Conservation (phyloP, 208 protist genomes). For the Herpetomonas samuelpessoai region DNA sequence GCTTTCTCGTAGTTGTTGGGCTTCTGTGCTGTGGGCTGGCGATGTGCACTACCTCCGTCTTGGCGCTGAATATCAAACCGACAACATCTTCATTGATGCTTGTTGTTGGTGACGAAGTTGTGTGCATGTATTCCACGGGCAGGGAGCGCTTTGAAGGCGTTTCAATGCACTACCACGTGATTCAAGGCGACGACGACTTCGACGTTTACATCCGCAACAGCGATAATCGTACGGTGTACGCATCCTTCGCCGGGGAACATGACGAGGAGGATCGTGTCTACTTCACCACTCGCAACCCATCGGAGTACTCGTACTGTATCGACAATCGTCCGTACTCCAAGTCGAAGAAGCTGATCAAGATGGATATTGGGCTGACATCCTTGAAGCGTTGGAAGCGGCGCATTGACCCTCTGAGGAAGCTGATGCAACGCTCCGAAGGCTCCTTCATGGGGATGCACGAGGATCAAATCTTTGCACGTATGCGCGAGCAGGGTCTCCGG, state of each 20-base stretch:
- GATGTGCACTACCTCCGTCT: too few relatives aligned
- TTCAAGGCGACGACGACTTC: conserved; percentile 68
- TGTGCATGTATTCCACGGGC: conserved; percentile 67
- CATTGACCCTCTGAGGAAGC: conserved; percentile 68
- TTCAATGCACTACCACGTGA: conserved; percentile 66
- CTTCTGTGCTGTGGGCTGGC: too few relatives aligned
- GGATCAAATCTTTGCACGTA: conserved; percentile 74
- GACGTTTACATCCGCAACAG: conserved; percentile 66
- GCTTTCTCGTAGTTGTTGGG: too few relatives aligned
- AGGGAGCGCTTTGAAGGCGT: conserved; percentile 63
- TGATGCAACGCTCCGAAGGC: conserved; percentile 66
- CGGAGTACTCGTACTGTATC: conserved; percentile 80
- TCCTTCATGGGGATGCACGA: conserved; percentile 70
- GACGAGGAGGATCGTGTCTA: conserved; percentile 65
- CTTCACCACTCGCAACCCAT: conserved; percentile 56
- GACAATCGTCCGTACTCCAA: conserved; percentile 66
- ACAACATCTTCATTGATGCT: conserved; percentile 48
- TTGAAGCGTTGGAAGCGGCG: conserved; percentile 72
- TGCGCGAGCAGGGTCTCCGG: conserved; percentile 61
- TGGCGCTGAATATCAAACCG: conserved; percentile 46
- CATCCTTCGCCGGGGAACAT: conserved; percentile 77
- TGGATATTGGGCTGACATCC: conserved; percentile 70
- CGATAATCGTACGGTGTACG: conserved; percentile 55
- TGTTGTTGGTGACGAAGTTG: conserved; percentile 63
- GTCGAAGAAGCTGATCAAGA: conserved; percentile 52